Conservation (phyloP, 768 basidiomycete genomes). For the Leccinum rimulosum region DNA sequence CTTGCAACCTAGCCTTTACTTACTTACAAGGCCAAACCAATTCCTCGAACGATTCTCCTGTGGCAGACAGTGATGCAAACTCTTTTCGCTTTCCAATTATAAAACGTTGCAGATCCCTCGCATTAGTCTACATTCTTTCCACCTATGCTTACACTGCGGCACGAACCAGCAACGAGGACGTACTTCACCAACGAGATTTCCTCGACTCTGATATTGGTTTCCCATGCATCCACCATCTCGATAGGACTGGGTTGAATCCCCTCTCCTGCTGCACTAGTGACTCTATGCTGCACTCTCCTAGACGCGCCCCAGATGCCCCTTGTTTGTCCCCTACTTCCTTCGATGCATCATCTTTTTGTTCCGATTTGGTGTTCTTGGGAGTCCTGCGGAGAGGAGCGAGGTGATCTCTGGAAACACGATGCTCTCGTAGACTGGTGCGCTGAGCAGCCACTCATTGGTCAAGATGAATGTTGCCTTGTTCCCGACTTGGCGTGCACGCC, state of each 20-base stretch:
- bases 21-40: too few species aligned
- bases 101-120: too few species aligned
- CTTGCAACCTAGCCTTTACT: too few species aligned
- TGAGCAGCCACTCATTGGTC: slow-evolving; percentile 72
- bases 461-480: slow-evolving; percentile 76
- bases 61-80: too few species aligned
- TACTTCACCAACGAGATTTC: neutral
- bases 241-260: neutral
- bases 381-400: slow-evolving; percentile 70
- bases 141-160: too few species aligned
- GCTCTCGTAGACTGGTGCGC: slow-evolving; percentile 67
- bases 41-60: too few species aligned
- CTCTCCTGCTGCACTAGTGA: too few species aligned
- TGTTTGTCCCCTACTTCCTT: slow-evolving; percentile 64
- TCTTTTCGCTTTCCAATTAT: too few species aligned
- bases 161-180: neutral
- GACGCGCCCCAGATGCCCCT: slow-evolving; percentile 78
- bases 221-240: neutral
- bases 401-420: slow-evolving; percentile 94
- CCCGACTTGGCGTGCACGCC: slow-evolving; percentile 54
- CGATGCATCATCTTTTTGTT: slow-evolving; percentile 29
- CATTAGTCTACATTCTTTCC: too few species aligned
- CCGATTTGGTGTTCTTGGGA: slow-evolving; percentile 58
- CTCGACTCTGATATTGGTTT: neutral
- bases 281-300: slow-evolving; percentile 48